phyloP scores from a whole-genome alignment of 208 protist genomes.

The Leishmania braziliensis region DNA sequence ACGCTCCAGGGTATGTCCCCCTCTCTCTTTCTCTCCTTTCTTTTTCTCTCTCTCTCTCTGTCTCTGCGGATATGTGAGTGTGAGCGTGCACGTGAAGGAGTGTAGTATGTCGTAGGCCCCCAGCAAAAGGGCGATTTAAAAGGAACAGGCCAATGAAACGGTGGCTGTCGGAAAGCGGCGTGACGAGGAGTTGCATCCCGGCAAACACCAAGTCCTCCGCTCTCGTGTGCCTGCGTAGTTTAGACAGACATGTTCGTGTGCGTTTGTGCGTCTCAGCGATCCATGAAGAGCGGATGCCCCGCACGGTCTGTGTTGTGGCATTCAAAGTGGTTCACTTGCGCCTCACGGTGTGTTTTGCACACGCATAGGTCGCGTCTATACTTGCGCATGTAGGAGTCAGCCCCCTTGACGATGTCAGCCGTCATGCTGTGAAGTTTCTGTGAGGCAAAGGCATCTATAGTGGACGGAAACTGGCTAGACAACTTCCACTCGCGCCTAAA shows the following conservation, averaged over 20 bases:
- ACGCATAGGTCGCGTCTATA: neutral
- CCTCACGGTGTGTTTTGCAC: neutral
- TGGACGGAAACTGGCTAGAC: neutral
- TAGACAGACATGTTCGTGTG: neutral
- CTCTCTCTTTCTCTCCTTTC: neutral
- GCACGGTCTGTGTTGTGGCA: neutral
- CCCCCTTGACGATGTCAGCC: neutral
- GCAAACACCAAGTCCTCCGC: too few relatives aligned
- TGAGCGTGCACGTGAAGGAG: neutral
- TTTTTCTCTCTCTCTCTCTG: neutral
- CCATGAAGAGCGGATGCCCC: neutral
- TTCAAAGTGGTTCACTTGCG: neutral
- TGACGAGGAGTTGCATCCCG: neutral
- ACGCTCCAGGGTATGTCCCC: neutral
- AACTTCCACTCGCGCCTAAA: neutral
- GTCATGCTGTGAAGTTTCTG: neutral
- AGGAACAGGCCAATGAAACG: neutral
- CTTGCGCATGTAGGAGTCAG: neutral
- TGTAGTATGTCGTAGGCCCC: neutral
- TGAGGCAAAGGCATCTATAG: neutral
- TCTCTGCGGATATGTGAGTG: neutral
- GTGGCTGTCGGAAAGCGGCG: neutral
- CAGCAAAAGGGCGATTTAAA: neutral
- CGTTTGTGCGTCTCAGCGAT: neutral
- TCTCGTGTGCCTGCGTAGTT: neutral